Evolutionary conservation across 2,329 filamentous ascomycete species (phyloP), one percentile per base, ranked within the genome.

Genomic region (Anthostomella pinea): DNA sequence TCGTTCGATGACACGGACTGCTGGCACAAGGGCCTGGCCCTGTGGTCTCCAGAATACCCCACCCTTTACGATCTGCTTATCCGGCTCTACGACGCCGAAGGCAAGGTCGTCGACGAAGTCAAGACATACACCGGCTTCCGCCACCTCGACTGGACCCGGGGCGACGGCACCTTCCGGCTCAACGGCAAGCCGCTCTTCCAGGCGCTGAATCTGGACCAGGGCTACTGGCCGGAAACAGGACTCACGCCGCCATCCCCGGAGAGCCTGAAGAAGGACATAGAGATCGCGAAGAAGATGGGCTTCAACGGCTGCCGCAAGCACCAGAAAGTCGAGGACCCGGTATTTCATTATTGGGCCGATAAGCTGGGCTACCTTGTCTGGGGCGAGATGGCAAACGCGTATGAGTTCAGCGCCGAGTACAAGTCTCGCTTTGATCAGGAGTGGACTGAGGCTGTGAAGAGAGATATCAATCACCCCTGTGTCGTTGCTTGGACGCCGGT

Each of bases 401-500:
- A 83, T 51, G 68, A 76, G 39, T 84, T 82, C 57, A 76, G 69
- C 45, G 52, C 68, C 5, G 70, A 75, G 19, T 82, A 81, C 45
- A 66, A 75, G 6, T 67, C 74, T 16, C 67, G 79, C 1, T 82
- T 84, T 63, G 71, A 80, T 46, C 64, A 71, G 33, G 81, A 85
- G 52, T 85, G 81, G 81, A 65, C 67, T 2, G 79, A 80, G 53
- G 70, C 74, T 5, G 73, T 85, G 5, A 70, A 70, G 52, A 63
- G 81, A 14, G 81, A 83, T 49, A 75, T 83, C 43, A 85, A 84
- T 48, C 79, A 81, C 35, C 78, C 81, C 0, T 77, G 67, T 6
- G 64, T 85, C 16, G 68, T 85, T 5, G 75, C 75, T 0, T 85
- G 81, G 81, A 85, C 81, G 3, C 79, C 79, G 0, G 73, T 80